These are phyloP conservation scores for Peltaster fructicola DNA, from an alignment of 2,329 filamentous ascomycete genomes.

Conservation along the genomic window DNA sequence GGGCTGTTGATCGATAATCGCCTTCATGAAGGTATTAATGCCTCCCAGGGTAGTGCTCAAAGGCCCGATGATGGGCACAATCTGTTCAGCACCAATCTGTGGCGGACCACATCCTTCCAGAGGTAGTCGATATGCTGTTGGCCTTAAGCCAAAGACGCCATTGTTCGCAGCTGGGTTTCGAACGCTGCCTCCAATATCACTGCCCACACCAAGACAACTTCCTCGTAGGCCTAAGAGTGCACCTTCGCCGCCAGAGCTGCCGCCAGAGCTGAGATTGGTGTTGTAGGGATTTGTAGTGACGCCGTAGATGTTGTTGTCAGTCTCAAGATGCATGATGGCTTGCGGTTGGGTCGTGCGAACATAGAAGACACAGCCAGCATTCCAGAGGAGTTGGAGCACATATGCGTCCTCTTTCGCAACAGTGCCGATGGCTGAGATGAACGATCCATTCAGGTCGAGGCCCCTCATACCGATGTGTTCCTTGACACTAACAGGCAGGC, in stretches of 20 bases:
- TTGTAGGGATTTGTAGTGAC: constrained; percentile 39
- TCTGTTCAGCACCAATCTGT: constrained; percentile 28
- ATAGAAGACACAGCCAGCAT: constrained; percentile 34
- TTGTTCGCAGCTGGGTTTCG: constrained; percentile 31
- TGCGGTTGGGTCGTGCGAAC: constrained; percentile 38
- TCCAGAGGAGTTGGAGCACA: constrained; percentile 29
- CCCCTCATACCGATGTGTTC: constrained; percentile 35
- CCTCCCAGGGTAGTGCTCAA: constrained; percentile 36
- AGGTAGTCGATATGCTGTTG: constrained; percentile 17
- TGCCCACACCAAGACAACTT: constrained; percentile 34
- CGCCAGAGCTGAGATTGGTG: constrained; percentile 31
- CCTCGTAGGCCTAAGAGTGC: constrained; percentile 35
- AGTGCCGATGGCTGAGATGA: constrained; percentile 30
- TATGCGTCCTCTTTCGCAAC: constrained; percentile 28
- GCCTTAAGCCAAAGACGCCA: constrained; percentile 28
- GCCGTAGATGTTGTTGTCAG: constrained; percentile 33
- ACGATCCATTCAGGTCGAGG: constrained; percentile 25
- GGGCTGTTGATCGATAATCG: constrained; percentile 34
- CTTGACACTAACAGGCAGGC: constrained; percentile 34
- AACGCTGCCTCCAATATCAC: constrained; percentile 35
- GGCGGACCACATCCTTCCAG: constrained; percentile 23
- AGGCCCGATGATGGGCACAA: constrained; percentile 35
- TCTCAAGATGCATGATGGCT: constrained; percentile 37
- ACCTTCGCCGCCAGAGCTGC: constrained; percentile 40
- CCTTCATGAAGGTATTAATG: constrained; percentile 35